phyloP scores from a whole-genome alignment of 495 filamentous ascomycete genomes.

The Corynascus novoguineensis region DNA sequence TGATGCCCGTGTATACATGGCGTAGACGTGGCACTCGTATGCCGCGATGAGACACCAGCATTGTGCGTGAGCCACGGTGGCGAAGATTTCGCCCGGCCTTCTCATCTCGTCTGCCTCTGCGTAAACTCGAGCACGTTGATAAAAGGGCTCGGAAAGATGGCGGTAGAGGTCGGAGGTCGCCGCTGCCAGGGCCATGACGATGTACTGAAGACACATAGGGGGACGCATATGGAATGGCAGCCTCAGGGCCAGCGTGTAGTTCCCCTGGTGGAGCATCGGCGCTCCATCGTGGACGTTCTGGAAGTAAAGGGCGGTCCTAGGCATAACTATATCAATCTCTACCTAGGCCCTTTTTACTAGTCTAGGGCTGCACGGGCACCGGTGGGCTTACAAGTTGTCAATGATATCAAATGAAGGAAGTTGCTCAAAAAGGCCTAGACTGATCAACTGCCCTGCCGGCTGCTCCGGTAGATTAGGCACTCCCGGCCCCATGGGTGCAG shows the following conservation, averaged over 20 bases:
- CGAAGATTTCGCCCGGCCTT: background rate
- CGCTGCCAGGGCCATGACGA: background rate
- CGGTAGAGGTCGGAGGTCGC: background rate
- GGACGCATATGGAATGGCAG: background rate
- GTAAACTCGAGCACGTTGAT: background rate
- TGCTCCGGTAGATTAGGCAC: background rate
- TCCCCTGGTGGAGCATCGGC: background rate
- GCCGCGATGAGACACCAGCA: background rate
- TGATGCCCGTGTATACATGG: background rate
- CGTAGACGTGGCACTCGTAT: background rate
- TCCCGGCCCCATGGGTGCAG: background rate
- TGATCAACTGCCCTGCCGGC: background rate
- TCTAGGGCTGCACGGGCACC: no score
- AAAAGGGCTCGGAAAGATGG: background rate
- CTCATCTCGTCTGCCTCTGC: background rate
- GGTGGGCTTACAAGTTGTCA: background rate
- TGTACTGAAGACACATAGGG: background rate
- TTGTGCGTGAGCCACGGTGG: background rate
- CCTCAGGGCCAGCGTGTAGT: background rate
- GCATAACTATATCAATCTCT: no score
- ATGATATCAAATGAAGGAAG: background rate
- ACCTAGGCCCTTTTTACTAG: no score
- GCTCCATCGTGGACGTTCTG: background rate
- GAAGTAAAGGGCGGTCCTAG: background rate
- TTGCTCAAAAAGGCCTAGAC: background rate